Base-by-base conservation (phyloP, 257 asterid genomes). In the Solanum corneliomulleri region DNA sequence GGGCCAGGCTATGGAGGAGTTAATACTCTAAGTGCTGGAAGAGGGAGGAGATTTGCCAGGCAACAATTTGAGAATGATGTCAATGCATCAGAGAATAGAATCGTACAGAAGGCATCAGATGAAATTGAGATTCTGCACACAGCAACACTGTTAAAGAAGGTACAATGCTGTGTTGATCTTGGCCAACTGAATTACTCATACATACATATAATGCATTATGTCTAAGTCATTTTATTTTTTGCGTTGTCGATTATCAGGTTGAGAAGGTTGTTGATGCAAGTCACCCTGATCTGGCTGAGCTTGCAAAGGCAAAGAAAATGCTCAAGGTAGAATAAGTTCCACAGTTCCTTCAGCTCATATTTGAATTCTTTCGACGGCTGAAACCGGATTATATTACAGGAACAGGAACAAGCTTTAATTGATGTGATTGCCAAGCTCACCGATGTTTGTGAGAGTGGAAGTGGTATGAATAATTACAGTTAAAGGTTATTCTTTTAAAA, bases 301-400 rank as follows among this genome's bases (percentile, higher is more conserved):
- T 97, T 85, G 93, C 94, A 90, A 95, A 92, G 89, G 99, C 99
- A 49, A 97, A 97, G 93, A 96, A 93, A 91, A 88, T 95, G 96
- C 99, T 97, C 80, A 94, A 96, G 99, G 99, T 94, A 71, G 76
- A 68, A 80, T 29, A 69, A 37, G 37, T 37, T 27, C 2, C 56
- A 66, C 78, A 49, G 80, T 83, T 41, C 70, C 62, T 64, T 85
- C 45, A 41, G 83, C 62, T 81, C 42, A 84, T 58, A 37, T 49
- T 89, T 87, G 33, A 69, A 5, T 70, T 35, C 83, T 66, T 64
- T 35, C 45, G 42, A 42, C 64, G 70, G 82, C 77, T 86, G 68
- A 69, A 68, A 60, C 12, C 86, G 31, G 42, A 69, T 83, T 88
- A 31, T 15, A 77, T 71, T 91, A 92, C 98, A 96, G 99, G 99